A percentile compares a stretch with the other conserved stretches of the same genome.
Evolutionary conservation across 1,139 yeast species (phyloP).

Genomic region (Kurtzmaniella quercitrusa): DNA sequence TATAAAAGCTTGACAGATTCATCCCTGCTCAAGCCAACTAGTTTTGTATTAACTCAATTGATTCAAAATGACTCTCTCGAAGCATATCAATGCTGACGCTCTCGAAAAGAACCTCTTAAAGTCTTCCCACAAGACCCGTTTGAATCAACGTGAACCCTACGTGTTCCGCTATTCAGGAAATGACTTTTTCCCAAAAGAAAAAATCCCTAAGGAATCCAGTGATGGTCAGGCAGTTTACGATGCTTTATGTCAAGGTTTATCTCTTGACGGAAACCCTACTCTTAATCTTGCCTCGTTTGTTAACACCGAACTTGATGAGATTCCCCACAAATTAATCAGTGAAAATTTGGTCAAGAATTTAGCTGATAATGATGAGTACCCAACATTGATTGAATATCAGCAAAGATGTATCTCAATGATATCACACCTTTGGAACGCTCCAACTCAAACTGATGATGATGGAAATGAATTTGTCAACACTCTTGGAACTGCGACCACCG

Average conservation of each 20-base stretch:
- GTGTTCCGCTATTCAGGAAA: conserved; percentile 33
- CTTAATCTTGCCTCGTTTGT: conserved; percentile 88
- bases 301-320: conserved; percentile 61
- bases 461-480: conserved; percentile 38
- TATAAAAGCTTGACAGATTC: not conserved
- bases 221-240: conserved; percentile 53
- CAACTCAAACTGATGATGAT: conserved; percentile 28
- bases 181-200: conserved; percentile 42
- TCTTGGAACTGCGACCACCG: conserved; percentile 89
- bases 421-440: conserved; percentile 80
- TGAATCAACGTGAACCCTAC: conserved; percentile 27
- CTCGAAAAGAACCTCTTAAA: conserved; percentile 30
- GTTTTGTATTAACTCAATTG: not conserved
- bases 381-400: conserved; percentile 76
- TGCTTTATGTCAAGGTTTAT: conserved; percentile 66
- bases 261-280: conserved; percentile 80
- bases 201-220: conserved; percentile 57
- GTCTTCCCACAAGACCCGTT: conserved; percentile 19
- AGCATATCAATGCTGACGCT: conserved; percentile 34
- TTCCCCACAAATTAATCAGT: conserved; percentile 41
- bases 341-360: conserved; percentile 82
- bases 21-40: not conserved
- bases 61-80: conserved; percentile 35
- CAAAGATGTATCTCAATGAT: conserved; percentile 78
- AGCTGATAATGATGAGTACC: conserved; percentile 93